Conservation (phyloP, 208 protist species). For the Trypanosoma vivax region DNA sequence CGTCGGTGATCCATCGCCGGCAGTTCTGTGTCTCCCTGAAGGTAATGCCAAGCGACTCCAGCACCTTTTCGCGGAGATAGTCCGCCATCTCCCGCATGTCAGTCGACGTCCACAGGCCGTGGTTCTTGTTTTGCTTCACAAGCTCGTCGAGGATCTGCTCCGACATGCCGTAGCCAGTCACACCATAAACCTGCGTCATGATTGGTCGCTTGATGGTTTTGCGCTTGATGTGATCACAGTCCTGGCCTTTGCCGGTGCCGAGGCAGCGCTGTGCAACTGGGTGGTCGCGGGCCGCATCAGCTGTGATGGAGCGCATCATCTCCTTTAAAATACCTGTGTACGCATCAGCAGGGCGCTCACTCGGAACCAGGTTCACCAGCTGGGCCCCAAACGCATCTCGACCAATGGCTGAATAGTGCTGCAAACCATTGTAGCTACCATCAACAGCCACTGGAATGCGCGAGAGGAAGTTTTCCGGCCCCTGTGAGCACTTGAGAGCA, state of each 20-base stretch:
- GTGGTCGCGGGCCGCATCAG: conserved; percentile 76
- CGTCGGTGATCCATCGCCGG: conserved; percentile 76
- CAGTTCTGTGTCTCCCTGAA: conserved; percentile 88
- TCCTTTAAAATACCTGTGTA: conserved; percentile 95
- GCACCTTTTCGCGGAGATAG: conserved; percentile 85
- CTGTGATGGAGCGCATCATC: conserved; percentile 83
- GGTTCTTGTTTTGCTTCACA: conserved; percentile 87
- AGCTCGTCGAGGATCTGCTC: conserved; percentile 93
- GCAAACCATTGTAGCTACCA: conserved; percentile 96
- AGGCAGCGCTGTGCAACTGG: conserved; percentile 80
- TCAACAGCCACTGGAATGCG: conserved; percentile 96
- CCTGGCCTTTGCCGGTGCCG: conserved; percentile 71
- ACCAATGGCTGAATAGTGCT: conserved; percentile 98
- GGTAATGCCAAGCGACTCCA: conserved; percentile 84
- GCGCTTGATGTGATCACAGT: conserved; percentile 90
- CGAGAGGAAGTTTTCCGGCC: conserved; percentile 84
- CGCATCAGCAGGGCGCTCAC: conserved; percentile 91
- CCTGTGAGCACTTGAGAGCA: conserved; percentile 83
- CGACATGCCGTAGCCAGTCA: conserved; percentile 95
- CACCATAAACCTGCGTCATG: conserved; percentile 98
- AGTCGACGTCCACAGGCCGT: conserved; percentile 83
- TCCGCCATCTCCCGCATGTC: conserved; percentile 88
- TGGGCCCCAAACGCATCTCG: conserved; percentile 93
- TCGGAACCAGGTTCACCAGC: conserved; percentile 95
- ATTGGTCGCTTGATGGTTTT: conserved; percentile 99